Percentiles rank a stretch among this genome's conserved stretches.
These are phyloP conservation scores for Epichloe sp. DNA, from an alignment of 2,329 filamentous ascomycete species.

Conservation along the genomic window DNA sequence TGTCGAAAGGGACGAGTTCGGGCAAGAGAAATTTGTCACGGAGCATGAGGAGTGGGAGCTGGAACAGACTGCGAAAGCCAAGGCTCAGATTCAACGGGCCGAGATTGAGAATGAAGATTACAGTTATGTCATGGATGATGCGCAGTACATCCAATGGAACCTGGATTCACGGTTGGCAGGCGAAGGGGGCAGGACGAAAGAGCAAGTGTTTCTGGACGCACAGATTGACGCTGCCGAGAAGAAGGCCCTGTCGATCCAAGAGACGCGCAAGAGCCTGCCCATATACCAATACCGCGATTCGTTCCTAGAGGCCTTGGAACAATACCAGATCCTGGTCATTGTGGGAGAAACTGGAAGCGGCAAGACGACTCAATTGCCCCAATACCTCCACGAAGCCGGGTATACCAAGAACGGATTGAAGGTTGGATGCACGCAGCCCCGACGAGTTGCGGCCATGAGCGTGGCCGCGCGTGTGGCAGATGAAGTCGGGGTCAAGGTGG, in stretches of 20 bases:
- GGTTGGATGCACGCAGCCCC: constrained; percentile 85
- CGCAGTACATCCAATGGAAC: constrained; percentile 76
- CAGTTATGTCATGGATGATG: constrained; percentile 84
- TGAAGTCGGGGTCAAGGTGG: constrained; percentile 80
- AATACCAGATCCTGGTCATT: constrained; percentile 80
- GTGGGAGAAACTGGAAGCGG: constrained; percentile 91
- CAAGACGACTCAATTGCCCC: constrained; percentile 90
- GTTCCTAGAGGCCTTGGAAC: constrained; percentile 71
- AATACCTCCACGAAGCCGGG: constrained; percentile 85
- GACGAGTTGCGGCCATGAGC: constrained; percentile 93
- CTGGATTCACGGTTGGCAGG: constrained; percentile 61
- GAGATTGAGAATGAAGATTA: constrained; percentile 76
- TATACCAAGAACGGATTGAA: constrained; percentile 76
- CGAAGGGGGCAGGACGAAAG: constrained; percentile 56
- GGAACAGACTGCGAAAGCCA: constrained; percentile 78
- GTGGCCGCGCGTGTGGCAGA: constrained; percentile 93
- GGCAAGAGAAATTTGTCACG: constrained; percentile 78
- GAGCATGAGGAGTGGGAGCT: constrained; percentile 95
- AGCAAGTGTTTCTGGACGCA: constrained; percentile 65
- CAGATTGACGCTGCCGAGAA: constrained; percentile 82
- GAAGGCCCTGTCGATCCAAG: constrained; percentile 77
- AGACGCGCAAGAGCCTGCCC: constrained; percentile 78
- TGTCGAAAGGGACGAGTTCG: constrained; percentile 74
- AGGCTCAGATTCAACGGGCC: constrained; percentile 64
- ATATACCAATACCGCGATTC: constrained; percentile 81